Conservation (phyloP, 2,329 filamentous ascomycete genomes). For the Dactylellina drechsleri region DNA sequence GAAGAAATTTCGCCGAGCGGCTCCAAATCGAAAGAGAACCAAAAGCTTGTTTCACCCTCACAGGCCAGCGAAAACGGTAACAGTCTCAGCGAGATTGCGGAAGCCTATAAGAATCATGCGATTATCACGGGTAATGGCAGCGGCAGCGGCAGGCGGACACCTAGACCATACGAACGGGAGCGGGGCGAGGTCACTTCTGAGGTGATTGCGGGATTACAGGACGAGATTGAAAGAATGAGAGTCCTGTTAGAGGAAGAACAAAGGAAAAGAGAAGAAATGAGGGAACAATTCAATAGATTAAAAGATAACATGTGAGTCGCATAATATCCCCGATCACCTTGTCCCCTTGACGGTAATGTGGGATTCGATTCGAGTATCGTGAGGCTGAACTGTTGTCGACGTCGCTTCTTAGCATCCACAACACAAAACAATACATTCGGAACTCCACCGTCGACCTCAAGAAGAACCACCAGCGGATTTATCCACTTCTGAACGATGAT, state of each 20-base stretch:
- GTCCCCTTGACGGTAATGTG: background rate
- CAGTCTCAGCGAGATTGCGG: conserved; percentile 43
- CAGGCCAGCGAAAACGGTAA: conserved; percentile 49
- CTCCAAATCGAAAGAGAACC: background rate
- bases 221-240: conserved; percentile 49
- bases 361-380: conserved; percentile 1
- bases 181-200: conserved; percentile 52
- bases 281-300: conserved; percentile 30
- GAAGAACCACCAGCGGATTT: conserved; percentile 52
- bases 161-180: conserved; percentile 48
- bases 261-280: conserved; percentile 39
- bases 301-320: conserved; percentile 46
- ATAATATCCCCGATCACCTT: background rate
- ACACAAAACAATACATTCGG: conserved; percentile 54
- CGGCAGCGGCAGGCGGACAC: conserved; percentile 39
- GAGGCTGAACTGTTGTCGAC: conserved; percentile 13
- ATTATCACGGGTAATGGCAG: conserved; percentile 15
- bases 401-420: conserved; percentile 37
- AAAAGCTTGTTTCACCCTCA: conserved; percentile 33
- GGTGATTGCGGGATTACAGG: conserved; percentile 46
- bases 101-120: conserved; percentile 50
- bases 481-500: conserved; percentile 49
- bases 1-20: conserved; percentile 10
- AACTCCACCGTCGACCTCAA: conserved; percentile 53
- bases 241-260: conserved; percentile 39